A percentile compares a stretch with the other conserved stretches of the same genome.
These are phyloP conservation scores for Corynespora cassiicola DNA, from an alignment of 2,329 filamentous ascomycete species.

Conservation along the genomic window DNA sequence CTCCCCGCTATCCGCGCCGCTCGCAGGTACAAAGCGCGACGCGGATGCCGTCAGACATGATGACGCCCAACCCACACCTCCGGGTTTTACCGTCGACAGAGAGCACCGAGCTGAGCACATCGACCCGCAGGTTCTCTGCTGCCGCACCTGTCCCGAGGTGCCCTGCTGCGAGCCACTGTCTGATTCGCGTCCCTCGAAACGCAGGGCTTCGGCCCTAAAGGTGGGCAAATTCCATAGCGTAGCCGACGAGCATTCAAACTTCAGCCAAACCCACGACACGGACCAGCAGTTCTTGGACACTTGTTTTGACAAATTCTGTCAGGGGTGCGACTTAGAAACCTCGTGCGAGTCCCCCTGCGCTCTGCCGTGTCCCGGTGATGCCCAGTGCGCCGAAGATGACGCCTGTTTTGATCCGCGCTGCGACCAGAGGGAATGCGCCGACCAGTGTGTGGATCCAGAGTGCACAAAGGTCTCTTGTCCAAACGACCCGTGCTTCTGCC, in stretches of 20 bases:
- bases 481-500: constrained; percentile 40
- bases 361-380: constrained; percentile 29
- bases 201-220: constrained; percentile 37
- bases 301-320: constrained; percentile 43
- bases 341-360: constrained; percentile 29
- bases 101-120: constrained; percentile 33
- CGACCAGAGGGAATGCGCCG: constrained; percentile 35
- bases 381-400: constrained; percentile 34
- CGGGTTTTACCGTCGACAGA: constrained; percentile 14
- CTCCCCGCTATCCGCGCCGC: constrained; percentile 21
- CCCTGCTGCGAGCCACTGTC: constrained; percentile 19
- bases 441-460: constrained; percentile 41
- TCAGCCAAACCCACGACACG: constrained; percentile 18
- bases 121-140: constrained; percentile 32
- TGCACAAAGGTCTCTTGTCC: constrained; percentile 41
- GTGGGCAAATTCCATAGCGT: constrained; percentile 38
- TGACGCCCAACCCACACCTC: constrained; percentile 17
- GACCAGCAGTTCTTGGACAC: constrained; percentile 42
- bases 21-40: constrained; percentile 42
- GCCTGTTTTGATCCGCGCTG: constrained; percentile 47
- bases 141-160: constrained; percentile 33
- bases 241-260: constrained; percentile 19
- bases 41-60: constrained; percentile 27
- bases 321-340: constrained; percentile 40
- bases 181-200: constrained; percentile 36